A percentile compares a stretch with the other conserved stretches of the same genome.
These are phyloP conservation scores for Botrytis medusae DNA, from an alignment of 2,329 filamentous ascomycete species.

Conservation along the genomic window DNA sequence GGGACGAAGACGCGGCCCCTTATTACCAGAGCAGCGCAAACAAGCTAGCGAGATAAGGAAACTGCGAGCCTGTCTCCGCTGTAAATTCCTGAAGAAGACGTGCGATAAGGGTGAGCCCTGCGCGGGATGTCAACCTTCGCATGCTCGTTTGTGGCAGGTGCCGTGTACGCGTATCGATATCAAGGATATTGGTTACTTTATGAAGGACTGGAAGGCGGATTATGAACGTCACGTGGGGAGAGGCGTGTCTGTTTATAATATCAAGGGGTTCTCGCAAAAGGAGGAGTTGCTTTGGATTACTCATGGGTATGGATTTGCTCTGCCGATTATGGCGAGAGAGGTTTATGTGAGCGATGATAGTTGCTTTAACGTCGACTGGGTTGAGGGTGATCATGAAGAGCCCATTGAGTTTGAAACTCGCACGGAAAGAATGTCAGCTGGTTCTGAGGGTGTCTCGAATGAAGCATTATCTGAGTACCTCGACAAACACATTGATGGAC, in stretches of 20 bases:
- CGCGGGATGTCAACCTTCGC: conserved; percentile 90
- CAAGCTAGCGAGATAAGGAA: conserved; percentile 97
- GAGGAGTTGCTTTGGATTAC: conserved; percentile 84
- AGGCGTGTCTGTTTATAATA: conserved; percentile 89
- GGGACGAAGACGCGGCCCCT: conserved; percentile 82
- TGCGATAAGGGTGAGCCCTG: conserved; percentile 98
- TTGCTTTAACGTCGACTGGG: conserved; percentile 93
- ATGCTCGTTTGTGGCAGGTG: conserved; percentile 94
- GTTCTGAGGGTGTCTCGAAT: conserved; percentile 80
- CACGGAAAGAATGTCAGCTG: conserved; percentile 86
- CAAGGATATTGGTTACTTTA: conserved; percentile 97
- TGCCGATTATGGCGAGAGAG: conserved; percentile 91
- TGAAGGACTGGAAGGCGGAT: conserved; percentile 99
- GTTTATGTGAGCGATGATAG: conserved; percentile 89
- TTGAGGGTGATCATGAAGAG: conserved; percentile 74
- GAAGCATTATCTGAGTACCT: conserved; percentile 86
- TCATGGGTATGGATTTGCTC: conserved; percentile 89
- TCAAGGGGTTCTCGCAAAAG: conserved; percentile 76
- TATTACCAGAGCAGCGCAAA: conserved; percentile 90
- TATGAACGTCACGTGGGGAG: conserved; percentile 87
- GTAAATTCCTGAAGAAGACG: conserved; percentile 99
- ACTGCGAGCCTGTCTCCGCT: conserved; percentile 86
- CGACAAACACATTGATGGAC: conserved; percentile 88
- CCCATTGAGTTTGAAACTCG: conserved; percentile 81
- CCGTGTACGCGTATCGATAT: conserved; percentile 98